Percentiles rank a stretch among this genome's conserved stretches.
Conservation (phyloP, 768 basidiomycete genomes). For the Kwoniella dendrophila region DNA sequence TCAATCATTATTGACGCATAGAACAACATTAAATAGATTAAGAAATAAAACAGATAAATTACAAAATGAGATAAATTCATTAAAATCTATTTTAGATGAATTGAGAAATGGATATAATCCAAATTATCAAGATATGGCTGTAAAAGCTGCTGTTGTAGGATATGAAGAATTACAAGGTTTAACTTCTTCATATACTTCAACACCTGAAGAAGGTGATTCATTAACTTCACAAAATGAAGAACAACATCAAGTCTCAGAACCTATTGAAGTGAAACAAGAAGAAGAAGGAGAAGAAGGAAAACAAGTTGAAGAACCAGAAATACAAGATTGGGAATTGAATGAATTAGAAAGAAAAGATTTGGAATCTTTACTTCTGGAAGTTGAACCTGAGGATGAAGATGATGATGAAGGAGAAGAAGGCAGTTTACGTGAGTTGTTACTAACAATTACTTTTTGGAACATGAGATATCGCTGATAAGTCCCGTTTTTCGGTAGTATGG, state of each 20-base stretch:
- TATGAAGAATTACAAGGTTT: conserved; percentile 65
- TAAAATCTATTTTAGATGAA: conserved; percentile 79
- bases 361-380: conserved; percentile 69
- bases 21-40: conserved; percentile 74
- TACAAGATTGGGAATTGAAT: conserved; percentile 62
- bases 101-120: conserved; percentile 90
- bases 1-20: conserved; percentile 70
- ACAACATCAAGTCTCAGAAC: too few species aligned
- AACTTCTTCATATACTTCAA: too few species aligned
- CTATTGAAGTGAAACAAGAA: conserved; percentile 33
- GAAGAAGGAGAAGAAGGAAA: conserved; percentile 44
- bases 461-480: conserved; percentile 5
- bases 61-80: conserved; percentile 71
- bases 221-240: too few species aligned
- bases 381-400: conserved; percentile 58
- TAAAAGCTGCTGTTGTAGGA: conserved; percentile 91
- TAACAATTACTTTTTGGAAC: neutral
- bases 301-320: too few species aligned
- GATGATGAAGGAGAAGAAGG: conserved; percentile 37
- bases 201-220: conserved; percentile 23
- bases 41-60: conserved; percentile 71
- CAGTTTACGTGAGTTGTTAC: conserved; percentile 64
- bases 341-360: conserved; percentile 64
- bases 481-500: conserved; percentile 64
- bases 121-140: conserved; percentile 99